Conservation (phyloP, 2,329 filamentous ascomycete species). For the Penicillium sp. region DNA sequence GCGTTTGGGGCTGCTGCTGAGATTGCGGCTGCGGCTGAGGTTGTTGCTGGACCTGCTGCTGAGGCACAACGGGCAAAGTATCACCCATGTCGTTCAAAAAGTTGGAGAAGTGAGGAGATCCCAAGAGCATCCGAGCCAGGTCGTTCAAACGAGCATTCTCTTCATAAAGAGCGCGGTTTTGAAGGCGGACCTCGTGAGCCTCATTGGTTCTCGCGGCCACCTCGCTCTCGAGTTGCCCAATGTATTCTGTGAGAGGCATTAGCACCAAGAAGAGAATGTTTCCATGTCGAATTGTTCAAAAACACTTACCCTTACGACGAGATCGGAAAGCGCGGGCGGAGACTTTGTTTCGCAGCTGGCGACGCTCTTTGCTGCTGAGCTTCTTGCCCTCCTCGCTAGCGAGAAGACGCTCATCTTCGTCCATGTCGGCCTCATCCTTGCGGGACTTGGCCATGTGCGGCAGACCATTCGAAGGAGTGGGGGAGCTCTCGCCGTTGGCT, state of each 20-base stretch:
- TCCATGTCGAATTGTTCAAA: neutral
- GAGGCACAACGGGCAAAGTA: constrained; percentile 48
- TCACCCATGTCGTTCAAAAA: constrained; percentile 69
- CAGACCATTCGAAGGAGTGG: constrained; percentile 42
- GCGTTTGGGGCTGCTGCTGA: constrained; percentile 38
- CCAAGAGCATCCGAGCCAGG: constrained; percentile 74
- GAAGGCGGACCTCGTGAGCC: constrained; percentile 70
- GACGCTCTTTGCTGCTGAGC: constrained; percentile 93
- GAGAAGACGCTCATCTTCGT: constrained; percentile 88
- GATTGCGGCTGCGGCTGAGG: constrained; percentile 37
- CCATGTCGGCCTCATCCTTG: constrained; percentile 98
- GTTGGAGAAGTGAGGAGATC: constrained; percentile 75
- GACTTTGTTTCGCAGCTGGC: constrained; percentile 97
- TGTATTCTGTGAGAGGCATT: constrained; percentile 69
- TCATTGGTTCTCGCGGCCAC: constrained; percentile 80
- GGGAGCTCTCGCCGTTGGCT: constrained; percentile 49
- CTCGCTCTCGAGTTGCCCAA: constrained; percentile 86
- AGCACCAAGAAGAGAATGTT: neutral
- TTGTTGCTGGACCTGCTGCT: constrained; percentile 38
- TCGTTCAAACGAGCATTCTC: constrained; percentile 80
- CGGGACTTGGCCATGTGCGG: constrained; percentile 68
- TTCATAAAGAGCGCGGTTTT: constrained; percentile 77
- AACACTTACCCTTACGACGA: constrained; percentile 82
- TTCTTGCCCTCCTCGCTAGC: constrained; percentile 99
- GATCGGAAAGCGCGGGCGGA: constrained; percentile 96